Evolutionary conservation across 1,284 basidiomycete species (phyloP).

Genomic region (Tilletia indica): DNA sequence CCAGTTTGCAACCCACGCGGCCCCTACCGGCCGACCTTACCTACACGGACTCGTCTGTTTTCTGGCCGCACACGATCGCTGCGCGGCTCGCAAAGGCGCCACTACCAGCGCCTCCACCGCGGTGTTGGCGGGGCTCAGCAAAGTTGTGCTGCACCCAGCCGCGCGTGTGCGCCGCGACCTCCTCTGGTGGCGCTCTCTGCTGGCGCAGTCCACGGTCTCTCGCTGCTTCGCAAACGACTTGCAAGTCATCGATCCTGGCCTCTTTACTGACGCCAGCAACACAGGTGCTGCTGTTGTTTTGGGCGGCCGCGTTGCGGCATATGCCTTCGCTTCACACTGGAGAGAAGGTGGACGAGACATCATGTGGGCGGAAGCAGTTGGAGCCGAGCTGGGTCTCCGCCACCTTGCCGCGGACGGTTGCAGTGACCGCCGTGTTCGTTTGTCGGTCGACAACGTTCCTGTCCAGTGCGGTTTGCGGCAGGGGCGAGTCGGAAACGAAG

Average conservation of each 20-base stretch:
- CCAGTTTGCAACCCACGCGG: neutral
- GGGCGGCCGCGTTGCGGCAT: neutral
- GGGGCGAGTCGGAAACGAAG: neutral
- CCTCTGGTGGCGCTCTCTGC: neutral
- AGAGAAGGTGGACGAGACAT: neutral
- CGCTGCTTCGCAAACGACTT: neutral
- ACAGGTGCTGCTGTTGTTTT: neutral
- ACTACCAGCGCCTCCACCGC: neutral
- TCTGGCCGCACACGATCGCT: neutral
- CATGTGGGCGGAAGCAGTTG: neutral
- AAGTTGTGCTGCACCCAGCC: neutral
- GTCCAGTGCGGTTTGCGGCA: neutral
- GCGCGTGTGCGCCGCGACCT: neutral
- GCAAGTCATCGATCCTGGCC: neutral
- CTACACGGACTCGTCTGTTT: neutral
- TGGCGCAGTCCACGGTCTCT: neutral
- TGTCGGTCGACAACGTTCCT: neutral
- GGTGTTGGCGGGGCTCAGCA: neutral
- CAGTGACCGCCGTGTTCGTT: neutral
- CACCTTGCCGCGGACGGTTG: neutral
- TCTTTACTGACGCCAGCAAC: neutral
- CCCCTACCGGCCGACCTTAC: neutral
- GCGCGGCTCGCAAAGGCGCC: too few species aligned
- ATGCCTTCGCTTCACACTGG: neutral
- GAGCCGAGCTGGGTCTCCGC: neutral